Evolutionary conservation across 139 green algal genomes (phyloP), one percentile per base, ranked within the genome.

Genomic region (Desmodesmus armatus): DNA sequence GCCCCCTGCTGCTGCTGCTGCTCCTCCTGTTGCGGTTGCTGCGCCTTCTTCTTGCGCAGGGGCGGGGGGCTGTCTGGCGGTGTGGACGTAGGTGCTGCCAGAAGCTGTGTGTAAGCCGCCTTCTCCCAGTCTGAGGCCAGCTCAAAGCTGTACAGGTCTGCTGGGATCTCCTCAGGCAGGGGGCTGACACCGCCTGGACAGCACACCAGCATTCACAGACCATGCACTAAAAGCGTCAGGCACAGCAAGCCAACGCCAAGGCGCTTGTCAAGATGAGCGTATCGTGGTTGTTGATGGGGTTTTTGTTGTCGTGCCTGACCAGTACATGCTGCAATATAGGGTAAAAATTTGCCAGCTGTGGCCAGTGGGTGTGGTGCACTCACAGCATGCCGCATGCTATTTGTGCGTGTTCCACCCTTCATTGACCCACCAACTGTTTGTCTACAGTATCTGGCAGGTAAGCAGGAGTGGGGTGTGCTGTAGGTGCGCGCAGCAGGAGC

Each of bases 41-140:
- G 65, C 44, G 29, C 29, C 21, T 78, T 29, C 51, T 65, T 15
- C 29, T 41, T 83, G 43, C 72, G 44, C 39, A 49, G n/a, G 15
- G 63, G 80, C 25, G 51, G 72, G 23, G 82, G 72, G 71, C 71
- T 82, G 40, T 27, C 33, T 3, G 85, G 85, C 0, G 79, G 79
- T 21, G 73, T 78, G 21, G 47, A 47, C 23, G 13, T 40, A 49
- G 80, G 70, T 35, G 71, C 73, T 37, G 65, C 67, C 55, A 81
- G 53, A 37, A 93, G 72, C 31, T 78, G 1, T 21, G 84, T 7
- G 37, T 91, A 75, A 3, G 85, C 85, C 62, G 88, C 17, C 63
- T 85, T 13, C 85, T 94, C 91, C 88, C 91, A 92, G 1, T 91
- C 87, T 27, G 11, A 78, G 0, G 33, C 51, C 41, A 92, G 67